Evolutionary conservation across 2,329 filamentous ascomycete species (phyloP).

Genomic region (Chrysoporthe deuterocubensis): DNA sequence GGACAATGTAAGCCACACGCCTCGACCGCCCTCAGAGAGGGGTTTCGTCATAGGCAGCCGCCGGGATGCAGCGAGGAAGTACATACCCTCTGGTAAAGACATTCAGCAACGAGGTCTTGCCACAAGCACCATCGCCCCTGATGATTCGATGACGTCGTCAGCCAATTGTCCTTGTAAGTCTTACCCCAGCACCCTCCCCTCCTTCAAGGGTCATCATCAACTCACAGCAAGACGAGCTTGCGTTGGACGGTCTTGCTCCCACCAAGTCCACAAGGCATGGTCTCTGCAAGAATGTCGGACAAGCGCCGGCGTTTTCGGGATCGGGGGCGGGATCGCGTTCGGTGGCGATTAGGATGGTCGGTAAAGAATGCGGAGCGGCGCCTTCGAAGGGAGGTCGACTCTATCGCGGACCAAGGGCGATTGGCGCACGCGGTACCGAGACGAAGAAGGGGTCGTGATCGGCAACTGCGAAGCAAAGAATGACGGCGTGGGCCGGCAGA

Average conservation of each 20-base stretch:
- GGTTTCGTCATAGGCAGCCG: not conserved
- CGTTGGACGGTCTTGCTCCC: slow-evolving; percentile 79
- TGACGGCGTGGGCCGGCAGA: slow-evolving; percentile 3
- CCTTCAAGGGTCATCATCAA: slow-evolving; percentile 34
- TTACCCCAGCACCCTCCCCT: not conserved
- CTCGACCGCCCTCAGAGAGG: not conserved
- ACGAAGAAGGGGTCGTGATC: not conserved
- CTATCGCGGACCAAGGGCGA: slow-evolving; percentile 7
- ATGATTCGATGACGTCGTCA: slow-evolving; percentile 18
- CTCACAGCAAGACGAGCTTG: slow-evolving; percentile 92
- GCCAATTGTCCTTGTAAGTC: not conserved
- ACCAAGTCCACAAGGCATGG: slow-evolving; percentile 26
- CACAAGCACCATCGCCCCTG: slow-evolving; percentile 93
- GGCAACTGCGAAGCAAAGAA: slow-evolving; percentile 3
- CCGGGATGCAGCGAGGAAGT: not conserved
- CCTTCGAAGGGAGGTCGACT: not conserved
- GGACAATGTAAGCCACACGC: not conserved
- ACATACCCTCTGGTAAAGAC: slow-evolving; percentile 96
- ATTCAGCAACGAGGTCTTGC: slow-evolving; percentile 95
- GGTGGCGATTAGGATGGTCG: not conserved
- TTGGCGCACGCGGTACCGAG: not conserved
- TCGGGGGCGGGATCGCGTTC: not conserved
- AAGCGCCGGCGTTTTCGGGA: not conserved
- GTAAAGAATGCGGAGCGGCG: not conserved
- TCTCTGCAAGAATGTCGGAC: not conserved